phyloP scores from a whole-genome alignment of 768 basidiomycete species.

The Boletus rufocinnamomeus region DNA sequence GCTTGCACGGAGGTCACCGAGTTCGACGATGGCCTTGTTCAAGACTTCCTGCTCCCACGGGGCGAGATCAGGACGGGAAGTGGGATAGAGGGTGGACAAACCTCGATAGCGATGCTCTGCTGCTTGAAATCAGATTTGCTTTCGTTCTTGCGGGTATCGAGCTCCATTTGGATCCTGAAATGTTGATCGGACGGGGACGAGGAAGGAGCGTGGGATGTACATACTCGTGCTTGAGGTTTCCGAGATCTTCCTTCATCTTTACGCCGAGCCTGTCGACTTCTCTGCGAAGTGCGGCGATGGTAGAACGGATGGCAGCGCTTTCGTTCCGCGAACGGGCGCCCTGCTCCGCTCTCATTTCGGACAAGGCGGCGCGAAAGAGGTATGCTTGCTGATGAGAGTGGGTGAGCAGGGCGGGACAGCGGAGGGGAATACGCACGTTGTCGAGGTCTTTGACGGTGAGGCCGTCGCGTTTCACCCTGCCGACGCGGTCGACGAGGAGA shows the following conservation, averaged over 20 bases:
- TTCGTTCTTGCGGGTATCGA: conserved; percentile 93
- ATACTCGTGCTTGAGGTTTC: conserved; percentile 89
- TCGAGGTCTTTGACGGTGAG: conserved; percentile 77
- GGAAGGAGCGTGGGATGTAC: conserved; percentile 31
- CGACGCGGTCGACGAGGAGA: conserved; percentile 73
- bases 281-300: conserved; percentile 73
- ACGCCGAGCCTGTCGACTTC: conserved; percentile 85
- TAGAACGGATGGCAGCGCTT: conserved; percentile 74
- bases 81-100: conserved; percentile 29
- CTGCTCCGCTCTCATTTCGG: conserved; percentile 85
- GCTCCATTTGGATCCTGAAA: conserved; percentile 89
- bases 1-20: conserved; percentile 77
- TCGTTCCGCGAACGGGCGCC: conserved; percentile 83
- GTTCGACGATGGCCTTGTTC: conserved; percentile 69
- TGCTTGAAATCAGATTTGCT: conserved; percentile 79
- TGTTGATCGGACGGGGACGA: not conserved
- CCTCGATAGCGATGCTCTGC: conserved; percentile 85
- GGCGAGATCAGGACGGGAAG: not conserved
- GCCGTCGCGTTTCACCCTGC: conserved; percentile 69
- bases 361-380: conserved; percentile 89
- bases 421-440: conserved; percentile 53
- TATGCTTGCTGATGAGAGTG: conserved; percentile 77
- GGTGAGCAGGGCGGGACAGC: not conserved
- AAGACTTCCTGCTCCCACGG: conserved; percentile 57
- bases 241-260: conserved; percentile 93